Base-by-base conservation (phyloP, 2,329 filamentous ascomycete species). In the Fusarium dimerum region DNA sequence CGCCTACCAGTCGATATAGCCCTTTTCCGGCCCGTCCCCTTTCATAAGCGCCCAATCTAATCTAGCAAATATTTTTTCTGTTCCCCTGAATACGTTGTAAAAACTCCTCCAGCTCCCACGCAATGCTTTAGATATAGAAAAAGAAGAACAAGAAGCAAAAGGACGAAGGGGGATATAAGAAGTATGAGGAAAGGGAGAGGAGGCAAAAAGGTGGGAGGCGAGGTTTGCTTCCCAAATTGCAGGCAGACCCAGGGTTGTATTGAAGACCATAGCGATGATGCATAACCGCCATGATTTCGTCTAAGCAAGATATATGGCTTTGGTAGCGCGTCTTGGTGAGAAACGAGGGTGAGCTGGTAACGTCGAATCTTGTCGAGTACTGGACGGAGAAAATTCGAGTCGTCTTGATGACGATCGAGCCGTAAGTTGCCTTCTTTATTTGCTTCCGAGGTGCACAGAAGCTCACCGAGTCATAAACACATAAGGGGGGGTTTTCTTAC, bases 91-190 rank as follows among this genome's bases (percentile, higher is more conserved):
- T 15, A 26, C 20, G 20, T 26, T 26, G 20, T 36, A 48, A 44
- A 54, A 65, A 65, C 60, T 60, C 61, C 59, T 51, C 18, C 36
- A 62, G 63, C 63, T 64, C 63, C 63, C 60, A 62, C 62, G 60
- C 63, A 59, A 66, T 66, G 63, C 56, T 59, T 54, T 15, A 38
- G 54, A 59, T 42, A 34, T 40, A 41, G 41, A 32, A 40, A 50
- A 47, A 36, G 48, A 57, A 56, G 51, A 47, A 43, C 20, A 26
- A 26, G 20, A 26, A 26, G 20, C 20, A 30, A 41, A 20, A 49
- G 51, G 29, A 47, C 41, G 18, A 16, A 11, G 38, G 41, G 32
- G 32, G 9, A 36, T 36, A 36, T 36, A 36, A 36, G 13, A 36
- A 36, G 32, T 12, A 36, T 3, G 11, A 15, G 11, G 32, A 36